Conservation (phyloP, 345 rosid genomes). For the Ailanthus altissimus region DNA sequence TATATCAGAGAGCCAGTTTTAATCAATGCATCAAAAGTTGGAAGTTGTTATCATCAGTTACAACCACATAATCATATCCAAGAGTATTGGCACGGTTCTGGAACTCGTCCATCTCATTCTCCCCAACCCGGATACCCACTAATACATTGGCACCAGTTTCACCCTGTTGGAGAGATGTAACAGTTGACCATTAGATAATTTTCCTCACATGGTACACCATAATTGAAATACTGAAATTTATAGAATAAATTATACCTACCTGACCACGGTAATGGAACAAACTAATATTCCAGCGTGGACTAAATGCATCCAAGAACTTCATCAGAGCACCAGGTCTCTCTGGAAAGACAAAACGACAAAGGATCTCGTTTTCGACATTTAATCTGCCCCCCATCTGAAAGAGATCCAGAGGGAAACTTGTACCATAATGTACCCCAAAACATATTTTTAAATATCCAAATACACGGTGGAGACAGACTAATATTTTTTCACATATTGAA, state of each 20-base stretch:
- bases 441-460: background rate
- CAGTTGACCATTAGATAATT: background rate
- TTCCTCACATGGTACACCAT: background rate
- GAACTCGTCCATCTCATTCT: constrained; percentile 66
- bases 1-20: constrained; percentile 2
- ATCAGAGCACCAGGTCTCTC: constrained; percentile 95
- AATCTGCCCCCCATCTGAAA: constrained; percentile 88
- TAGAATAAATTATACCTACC: constrained; percentile 58
- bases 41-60: constrained; percentile 61
- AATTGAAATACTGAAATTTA: constrained; percentile 3
- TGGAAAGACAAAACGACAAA: constrained; percentile 81
- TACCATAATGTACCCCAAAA: background rate
- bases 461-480: background rate
- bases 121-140: constrained; percentile 74
- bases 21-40: constrained; percentile 72
- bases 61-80: constrained; percentile 73
- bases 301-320: constrained; percentile 89
- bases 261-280: constrained; percentile 91
- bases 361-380: constrained; percentile 67
- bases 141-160: constrained; percentile 90
- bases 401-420: background rate
- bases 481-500: background rate
- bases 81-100: constrained; percentile 48
- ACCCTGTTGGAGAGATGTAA: constrained; percentile 52
- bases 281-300: constrained; percentile 95